Evolutionary conservation across 2,329 filamentous ascomycete genomes (phyloP).

Genomic region (Colletotrichum karsti): DNA sequence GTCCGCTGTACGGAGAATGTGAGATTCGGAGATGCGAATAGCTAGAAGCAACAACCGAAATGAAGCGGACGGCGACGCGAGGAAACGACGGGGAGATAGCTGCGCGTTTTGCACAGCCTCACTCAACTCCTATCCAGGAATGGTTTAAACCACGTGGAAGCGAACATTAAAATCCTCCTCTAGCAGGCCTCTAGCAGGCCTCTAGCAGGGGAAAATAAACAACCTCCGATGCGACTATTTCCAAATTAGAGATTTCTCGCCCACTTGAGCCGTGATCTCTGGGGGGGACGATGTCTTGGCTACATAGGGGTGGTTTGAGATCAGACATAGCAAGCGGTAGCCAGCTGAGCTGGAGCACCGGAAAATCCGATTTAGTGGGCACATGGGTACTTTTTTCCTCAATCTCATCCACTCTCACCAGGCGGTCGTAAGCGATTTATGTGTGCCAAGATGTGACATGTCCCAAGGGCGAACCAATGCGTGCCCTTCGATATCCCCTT

Average conservation of each 20-base stretch:
- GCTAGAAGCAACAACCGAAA: background rate
- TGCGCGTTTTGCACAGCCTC: background rate
- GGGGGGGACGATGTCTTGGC: background rate
- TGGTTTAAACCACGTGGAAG: background rate
- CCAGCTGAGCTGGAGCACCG: background rate
- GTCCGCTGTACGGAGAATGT: background rate
- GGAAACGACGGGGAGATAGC: background rate
- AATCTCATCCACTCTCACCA: background rate
- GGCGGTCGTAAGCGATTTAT: background rate
- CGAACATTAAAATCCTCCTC: background rate
- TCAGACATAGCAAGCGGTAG: background rate
- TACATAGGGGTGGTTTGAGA: background rate
- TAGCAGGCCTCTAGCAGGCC: too few relatives aligned
- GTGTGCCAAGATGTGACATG: background rate
- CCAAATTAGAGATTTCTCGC: background rate
- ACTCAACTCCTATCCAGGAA: background rate
- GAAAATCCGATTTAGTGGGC: background rate
- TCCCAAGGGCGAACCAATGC: background rate
- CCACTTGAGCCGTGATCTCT: background rate
- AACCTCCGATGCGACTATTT: background rate
- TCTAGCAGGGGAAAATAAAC: background rate
- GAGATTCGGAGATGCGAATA: background rate
- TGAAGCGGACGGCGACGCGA: background rate
- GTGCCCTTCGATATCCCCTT: background rate
- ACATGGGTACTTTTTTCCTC: too few relatives aligned